Base-by-base conservation (phyloP, 257 asterid genomes). In the Plectranthus barbatus region DNA sequence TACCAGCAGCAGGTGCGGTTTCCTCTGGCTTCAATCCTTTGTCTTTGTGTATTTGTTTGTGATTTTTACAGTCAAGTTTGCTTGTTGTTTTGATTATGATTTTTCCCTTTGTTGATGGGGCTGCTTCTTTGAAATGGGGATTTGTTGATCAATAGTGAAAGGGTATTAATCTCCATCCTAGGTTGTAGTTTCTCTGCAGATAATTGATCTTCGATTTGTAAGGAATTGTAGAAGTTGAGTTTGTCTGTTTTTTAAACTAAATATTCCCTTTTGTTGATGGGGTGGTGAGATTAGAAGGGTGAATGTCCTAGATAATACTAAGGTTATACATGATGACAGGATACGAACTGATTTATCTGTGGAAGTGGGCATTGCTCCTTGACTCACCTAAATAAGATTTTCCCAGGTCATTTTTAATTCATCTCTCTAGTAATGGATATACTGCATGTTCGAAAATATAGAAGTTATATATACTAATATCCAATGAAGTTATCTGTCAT, bases 1-100 rank as follows among this genome's bases (percentile, higher is more conserved):
- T 85, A 93, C 76, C 99, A 93, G 79, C 92, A 79, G 55, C 88
- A 85, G 97, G 99, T 89, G n/a, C 57, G 59, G 23, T 57, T 21
- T 60, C 24, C 14, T 15, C 29, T 2, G 0, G 3, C 17, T 6
- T 39, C 10, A 29, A 23, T 66, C 15, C 6, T 9, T 51, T 50
- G 6, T 58, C 15, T 42, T 58, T 18, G 3, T 54, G 8, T 2
- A 13, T 13, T 6, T 26, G 6, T 29, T 15, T 36, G 12, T 11
- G 12, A 36, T 36, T 36, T 8, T 36, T 36, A 12, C 7, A 36
- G 11, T 36, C 12, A 12, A 9, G 12, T 39, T 9, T 9, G n/a
- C 12, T 21, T 51, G 14, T 45, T 34, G 52, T 20, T 1, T 6
- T 0, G 36, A 2, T 23, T 40, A 21, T 19, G 18, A 0, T 3